Conservation (phyloP, 2,329 filamentous ascomycete species). For the Fusarium humuli region DNA sequence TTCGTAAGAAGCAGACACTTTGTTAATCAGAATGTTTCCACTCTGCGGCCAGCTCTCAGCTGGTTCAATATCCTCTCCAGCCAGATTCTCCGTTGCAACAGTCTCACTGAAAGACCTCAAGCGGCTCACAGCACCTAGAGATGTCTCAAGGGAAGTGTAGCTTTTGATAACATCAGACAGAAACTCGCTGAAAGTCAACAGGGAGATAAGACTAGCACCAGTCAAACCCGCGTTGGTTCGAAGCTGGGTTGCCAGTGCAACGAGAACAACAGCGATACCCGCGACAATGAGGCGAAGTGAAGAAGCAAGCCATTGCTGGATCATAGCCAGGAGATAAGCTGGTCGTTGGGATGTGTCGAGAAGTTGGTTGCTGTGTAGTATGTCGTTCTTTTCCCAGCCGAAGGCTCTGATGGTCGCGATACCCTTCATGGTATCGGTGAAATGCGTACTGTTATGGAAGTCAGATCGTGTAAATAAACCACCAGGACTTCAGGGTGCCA, state of each 20-base stretch:
- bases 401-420: slow-evolving; percentile 68
- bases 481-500: no score
- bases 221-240: slow-evolving; percentile 53
- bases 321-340: slow-evolving; percentile 66
- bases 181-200: slow-evolving; percentile 50
- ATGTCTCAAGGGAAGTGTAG: slow-evolving; percentile 44
- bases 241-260: slow-evolving; percentile 60
- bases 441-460: slow-evolving; percentile 55
- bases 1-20: slow-evolving; percentile 52
- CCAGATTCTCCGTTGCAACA: slow-evolving; percentile 41
- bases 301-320: slow-evolving; percentile 69
- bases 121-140: slow-evolving; percentile 37
- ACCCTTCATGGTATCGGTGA: slow-evolving; percentile 67
- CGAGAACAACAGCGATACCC: slow-evolving; percentile 59
- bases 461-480: background rate
- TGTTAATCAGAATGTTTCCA: slow-evolving; percentile 48
- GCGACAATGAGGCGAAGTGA: slow-evolving; percentile 63
- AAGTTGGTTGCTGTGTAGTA: slow-evolving; percentile 58
- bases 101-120: slow-evolving; percentile 44
- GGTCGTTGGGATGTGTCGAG: slow-evolving; percentile 68
- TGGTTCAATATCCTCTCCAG: slow-evolving; percentile 35
- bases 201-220: slow-evolving; percentile 54
- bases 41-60: slow-evolving; percentile 48
- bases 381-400: slow-evolving; percentile 56
- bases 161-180: slow-evolving; percentile 35